Evolutionary conservation across 2,329 filamentous ascomycete species (phyloP).

Genomic region (Ophiostoma populinum): DNA sequence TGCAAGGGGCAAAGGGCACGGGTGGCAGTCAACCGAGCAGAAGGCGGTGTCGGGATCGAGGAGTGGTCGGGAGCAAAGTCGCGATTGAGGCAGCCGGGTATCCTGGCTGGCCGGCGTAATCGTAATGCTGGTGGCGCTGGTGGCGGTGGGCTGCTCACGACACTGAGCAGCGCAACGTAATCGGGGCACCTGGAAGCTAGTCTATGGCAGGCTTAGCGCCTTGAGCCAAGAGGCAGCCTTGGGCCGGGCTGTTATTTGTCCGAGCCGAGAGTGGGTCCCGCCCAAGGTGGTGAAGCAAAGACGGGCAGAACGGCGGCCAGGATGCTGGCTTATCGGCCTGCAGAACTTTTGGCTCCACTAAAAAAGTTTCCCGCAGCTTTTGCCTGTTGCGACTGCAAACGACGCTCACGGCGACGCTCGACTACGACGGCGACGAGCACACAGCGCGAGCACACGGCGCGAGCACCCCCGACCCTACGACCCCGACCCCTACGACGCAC

Average conservation of each 20-base stretch:
- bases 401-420: background rate
- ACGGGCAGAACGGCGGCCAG: too few species aligned
- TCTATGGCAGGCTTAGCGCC: conserved; percentile 4
- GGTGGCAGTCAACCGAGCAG: too few species aligned
- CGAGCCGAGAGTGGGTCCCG: too few species aligned
- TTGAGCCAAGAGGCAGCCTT: conserved; percentile 4
- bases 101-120: too few species aligned
- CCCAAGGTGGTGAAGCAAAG: too few species aligned
- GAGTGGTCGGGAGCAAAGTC: background rate
- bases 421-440: background rate
- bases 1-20: too few species aligned
- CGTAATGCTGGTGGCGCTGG: conserved; percentile 5
- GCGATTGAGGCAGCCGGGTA: conserved; percentile 3
- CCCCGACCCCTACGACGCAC: background rate
- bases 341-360: conserved; percentile 5
- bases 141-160: conserved; percentile 5
- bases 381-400: background rate
- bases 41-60: background rate
- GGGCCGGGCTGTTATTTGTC: conserved; percentile 6
- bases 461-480: background rate
- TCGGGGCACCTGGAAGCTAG: conserved; percentile 10
- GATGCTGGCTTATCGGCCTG: conserved; percentile 5
- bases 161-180: conserved; percentile 10
- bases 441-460: too few species aligned
- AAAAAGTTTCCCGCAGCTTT: conserved; percentile 3